Base-by-base conservation (phyloP, 1,284 basidiomycete species). In the Cryptococcus sp. region DNA sequence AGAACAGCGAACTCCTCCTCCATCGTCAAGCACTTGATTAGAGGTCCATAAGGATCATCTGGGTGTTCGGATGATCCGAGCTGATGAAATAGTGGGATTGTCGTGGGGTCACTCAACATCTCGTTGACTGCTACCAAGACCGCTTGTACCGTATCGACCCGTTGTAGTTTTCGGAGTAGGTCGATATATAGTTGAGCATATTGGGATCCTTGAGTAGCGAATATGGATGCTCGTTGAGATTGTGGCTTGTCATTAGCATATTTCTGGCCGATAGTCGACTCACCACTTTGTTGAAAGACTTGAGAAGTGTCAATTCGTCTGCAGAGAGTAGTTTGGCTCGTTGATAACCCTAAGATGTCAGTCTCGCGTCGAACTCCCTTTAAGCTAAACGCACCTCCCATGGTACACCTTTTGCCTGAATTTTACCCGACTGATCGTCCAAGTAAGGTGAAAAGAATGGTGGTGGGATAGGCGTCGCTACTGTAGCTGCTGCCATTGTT, bases 1-100 rank as follows among this genome's bases (percentile, higher is more conserved):
- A 97, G 80, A 64, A 93, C 89, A 24, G 91, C 85, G 63, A 96
- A 97, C 69, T 96, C 91, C 70, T 98, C 94, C 61, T 86, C 85
- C 34, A 87, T 85, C 37, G 91, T 86, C 45, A 98, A 77, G 37
- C 67, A 91, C 87, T 87, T 85, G 54, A 93, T 79, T 40, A 97
- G 79, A 9, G 91, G 88, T 23, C 79, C 78, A 73, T 90, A 97
- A 0, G 92, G 91, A 55, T 91, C 78, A 57, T 92, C 88, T 7
- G 85, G 80, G 69, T 89, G 84, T 37, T 69, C 65, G 9, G 53
- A 21, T 19, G 61, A 61, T 7, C 56, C 48, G 23, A 74, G 54
- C 23, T 60, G 49, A 56, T 76, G 73, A 69, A 91, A 91, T 55
- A 91, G 78, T 11, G 83, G 80, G 69, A 90, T 65, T 21, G 69